phyloP scores from a whole-genome alignment of 768 basidiomycete genomes.

The Hemileccinum rubropunctum region DNA sequence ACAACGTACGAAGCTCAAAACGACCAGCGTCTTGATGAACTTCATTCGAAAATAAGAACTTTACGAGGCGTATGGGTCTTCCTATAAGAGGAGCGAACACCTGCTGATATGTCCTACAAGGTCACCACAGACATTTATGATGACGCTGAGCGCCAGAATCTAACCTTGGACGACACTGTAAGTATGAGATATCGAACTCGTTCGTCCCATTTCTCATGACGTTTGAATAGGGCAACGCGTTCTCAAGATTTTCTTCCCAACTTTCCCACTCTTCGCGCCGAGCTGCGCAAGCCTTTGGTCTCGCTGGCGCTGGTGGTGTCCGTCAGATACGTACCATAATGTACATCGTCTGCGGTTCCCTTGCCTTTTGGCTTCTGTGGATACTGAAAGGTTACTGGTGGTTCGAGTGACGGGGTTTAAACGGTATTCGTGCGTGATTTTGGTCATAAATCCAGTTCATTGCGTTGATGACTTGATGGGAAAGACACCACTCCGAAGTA shows the following conservation, averaged over 20 bases:
- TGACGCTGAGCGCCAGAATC: slow-evolving; percentile 81
- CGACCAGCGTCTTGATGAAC: slow-evolving; percentile 77
- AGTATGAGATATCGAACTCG: slow-evolving; percentile 22
- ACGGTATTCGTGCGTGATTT: slow-evolving; percentile 13
- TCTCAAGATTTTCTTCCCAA: slow-evolving; percentile 60
- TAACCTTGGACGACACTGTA: slow-evolving; percentile 74
- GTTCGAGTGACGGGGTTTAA: slow-evolving; percentile 17
- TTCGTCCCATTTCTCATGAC: background rate
- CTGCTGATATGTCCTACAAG: slow-evolving; percentile 34
- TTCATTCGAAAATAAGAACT: slow-evolving; percentile 82
- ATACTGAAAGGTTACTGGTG: slow-evolving; percentile 53
- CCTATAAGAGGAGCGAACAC: background rate
- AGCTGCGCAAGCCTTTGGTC: slow-evolving; percentile 72
- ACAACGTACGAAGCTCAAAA: slow-evolving; percentile 84
- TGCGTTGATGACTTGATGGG: background rate
- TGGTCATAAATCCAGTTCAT: background rate
- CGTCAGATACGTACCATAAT: slow-evolving; percentile 69
- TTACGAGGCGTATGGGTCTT: slow-evolving; percentile 62
- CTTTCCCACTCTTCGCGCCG: slow-evolving; percentile 67
- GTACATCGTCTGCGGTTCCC: slow-evolving; percentile 52
- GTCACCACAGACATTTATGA: slow-evolving; percentile 86
- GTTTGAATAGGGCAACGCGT: slow-evolving; percentile 53
- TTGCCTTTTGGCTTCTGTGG: slow-evolving; percentile 55
- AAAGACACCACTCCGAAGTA: background rate
- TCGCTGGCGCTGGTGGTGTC: slow-evolving; percentile 54